Base-by-base conservation (phyloP, 2,329 filamentous ascomycete genomes). In the Monosporascus sp. region DNA sequence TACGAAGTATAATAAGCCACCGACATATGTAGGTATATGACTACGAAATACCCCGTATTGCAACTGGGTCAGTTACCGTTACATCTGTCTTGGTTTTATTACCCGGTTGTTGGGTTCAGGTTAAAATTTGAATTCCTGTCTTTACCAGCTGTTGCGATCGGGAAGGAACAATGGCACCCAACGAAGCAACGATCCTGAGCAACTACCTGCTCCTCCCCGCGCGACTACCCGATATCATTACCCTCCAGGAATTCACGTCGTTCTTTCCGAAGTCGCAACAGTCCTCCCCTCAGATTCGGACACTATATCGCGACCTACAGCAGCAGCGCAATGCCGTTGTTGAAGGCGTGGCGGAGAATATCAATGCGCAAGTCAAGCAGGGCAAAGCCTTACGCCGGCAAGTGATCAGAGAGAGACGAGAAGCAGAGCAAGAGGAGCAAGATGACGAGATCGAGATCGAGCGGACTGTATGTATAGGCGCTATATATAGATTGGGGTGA, bases 191-290 rank as follows among this genome's bases (percentile, higher is more conserved):
- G 27, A 88, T 96, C 58, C 80, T 96, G 49, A 78, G 79, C 63
- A 86, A 87, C 70, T 95, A 93, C 68, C 82, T 96, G 54, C 80
- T 95, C 37, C 78, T 86, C 31, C 88, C 90, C 14, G 85, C 90
- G 7, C 80, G 87, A 27, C 77, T 96, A 38, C 85, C 88, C 43
- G 81, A 86, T 58, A 81, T 91, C 64, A 75, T 91, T 60, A 85
- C 89, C 7, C 78, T 91, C 47, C 78, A 84, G 53, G 82, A 90
- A 59, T 96, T 96, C 74, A 84, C 82, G 44, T 78, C 85, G 27
- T 78, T 93, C 43, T 94, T 96, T 64, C 90, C 90, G 11, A 81
- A 79, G 49, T 70, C 81, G 39, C 76, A 85, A 48, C 86, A 85
- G 54, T 74, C 78, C 24, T 86, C 85, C 47, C 81, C 87, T 0